Evolutionary conservation across 805 yeast species (phyloP), one percentile per base, ranked within the genome.

Genomic region (Saccharomycopsis sp.): DNA sequence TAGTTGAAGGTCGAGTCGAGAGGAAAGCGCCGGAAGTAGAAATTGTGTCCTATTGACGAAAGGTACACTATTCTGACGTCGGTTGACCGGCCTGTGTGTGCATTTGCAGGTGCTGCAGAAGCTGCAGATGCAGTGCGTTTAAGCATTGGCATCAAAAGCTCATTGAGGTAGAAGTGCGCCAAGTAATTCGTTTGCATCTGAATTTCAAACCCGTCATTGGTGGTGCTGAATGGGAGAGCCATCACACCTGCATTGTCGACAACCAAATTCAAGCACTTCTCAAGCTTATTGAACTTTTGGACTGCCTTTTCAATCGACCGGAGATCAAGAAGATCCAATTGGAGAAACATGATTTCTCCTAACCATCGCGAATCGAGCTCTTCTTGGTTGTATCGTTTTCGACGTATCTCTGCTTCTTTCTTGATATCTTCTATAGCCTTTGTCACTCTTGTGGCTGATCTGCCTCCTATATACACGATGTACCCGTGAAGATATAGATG

Each of bases 401-500:
- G 65, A 67, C 77, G 67, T 23, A 56, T 57, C 23, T 65, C 61
- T 0, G 92, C 91, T 63, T 85, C 86, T 21, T 70, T 68, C 29
- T 75, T 71, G 15, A 89, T 71, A 21, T 81, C 83, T 41, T 73
- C 72, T 16, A 86, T 81, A 0, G 90, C 84, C 50, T 76, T 77
- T 50, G 73, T 70, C 2, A 85, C 84, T 58, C 86, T 75, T 14
- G 76, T 71, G 50, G 72, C 73, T 62, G 80, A 82, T 62, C 96
- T 73, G 2, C 95, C 92, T 2, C 87, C 89, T 41, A 89, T 73
- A 66, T 89, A 89, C 2, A 89, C 84, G 7, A 77, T 73, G 67
- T 79, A 87, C 0, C 97, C 97, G 68, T 89, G 96, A 54, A 87
- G 73, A 65, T 85, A 88, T 3, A 89, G 75, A 65, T 88, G 91